These are phyloP conservation scores for Trichosporon ovoides DNA, from an alignment of 1,284 basidiomycete genomes.

Conservation along the genomic window DNA sequence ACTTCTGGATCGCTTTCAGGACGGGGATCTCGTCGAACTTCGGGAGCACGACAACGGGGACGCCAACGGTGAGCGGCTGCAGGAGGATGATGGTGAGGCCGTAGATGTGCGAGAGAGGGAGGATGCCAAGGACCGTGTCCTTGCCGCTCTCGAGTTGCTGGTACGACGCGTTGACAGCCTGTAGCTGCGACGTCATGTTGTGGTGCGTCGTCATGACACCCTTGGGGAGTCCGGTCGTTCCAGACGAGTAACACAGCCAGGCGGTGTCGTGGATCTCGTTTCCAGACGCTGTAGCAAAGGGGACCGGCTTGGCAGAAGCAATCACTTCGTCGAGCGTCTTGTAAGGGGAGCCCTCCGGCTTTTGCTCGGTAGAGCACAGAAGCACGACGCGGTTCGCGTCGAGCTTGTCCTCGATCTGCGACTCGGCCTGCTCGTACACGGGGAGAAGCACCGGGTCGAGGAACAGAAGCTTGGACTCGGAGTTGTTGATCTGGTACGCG, in stretches of 20 bases:
- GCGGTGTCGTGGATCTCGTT: conserved; percentile 10
- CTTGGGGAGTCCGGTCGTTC: conserved; percentile 53
- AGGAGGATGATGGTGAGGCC: conserved; percentile 51
- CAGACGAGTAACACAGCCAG: conserved; percentile 61
- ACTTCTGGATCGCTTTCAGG: conserved; percentile 64
- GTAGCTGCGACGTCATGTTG: conserved; percentile 53
- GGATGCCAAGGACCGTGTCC: conserved; percentile 14
- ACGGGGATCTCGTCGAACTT: conserved; percentile 58
- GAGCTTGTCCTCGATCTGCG: conserved; percentile 8
- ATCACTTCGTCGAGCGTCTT: conserved; percentile 12
- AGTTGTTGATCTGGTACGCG: conserved; percentile 51
- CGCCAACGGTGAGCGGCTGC: conserved; percentile 58
- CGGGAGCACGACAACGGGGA: conserved; percentile 62
- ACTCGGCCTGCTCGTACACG: conserved; percentile 23
- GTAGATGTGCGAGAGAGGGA: conserved; percentile 21
- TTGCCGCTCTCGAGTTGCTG: conserved; percentile 8
- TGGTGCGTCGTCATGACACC: conserved; percentile 58
- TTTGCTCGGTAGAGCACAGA: conserved; percentile 7
- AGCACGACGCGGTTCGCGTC: conserved; percentile 11
- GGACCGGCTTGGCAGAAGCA: conserved; percentile 7
- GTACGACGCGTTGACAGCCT: conserved; percentile 6
- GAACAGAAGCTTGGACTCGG: conserved; percentile 56
- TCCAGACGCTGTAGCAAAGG: conserved; percentile 10
- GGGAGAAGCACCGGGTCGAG: conserved; percentile 55
- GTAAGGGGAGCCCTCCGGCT: conserved; percentile 10